These are phyloP conservation scores for Sporisorium reilianum DNA, from an alignment of 1,284 basidiomycete species.

Conservation along the genomic window DNA sequence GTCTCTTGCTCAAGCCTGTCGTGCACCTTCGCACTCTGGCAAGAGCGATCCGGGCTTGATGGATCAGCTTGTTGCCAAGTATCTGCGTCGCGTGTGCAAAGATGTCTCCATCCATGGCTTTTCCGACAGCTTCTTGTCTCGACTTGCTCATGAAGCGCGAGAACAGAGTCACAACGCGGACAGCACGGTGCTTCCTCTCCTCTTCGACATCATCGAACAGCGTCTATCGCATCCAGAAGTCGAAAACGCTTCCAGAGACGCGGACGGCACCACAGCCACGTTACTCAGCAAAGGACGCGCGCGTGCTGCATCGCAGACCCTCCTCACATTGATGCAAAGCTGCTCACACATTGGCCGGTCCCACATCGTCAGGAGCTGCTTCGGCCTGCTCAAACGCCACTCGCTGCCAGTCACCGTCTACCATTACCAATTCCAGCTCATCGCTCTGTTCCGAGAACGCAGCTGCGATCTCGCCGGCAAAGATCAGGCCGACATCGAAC, in stretches of 20 bases:
- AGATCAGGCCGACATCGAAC: conserved; percentile 1
- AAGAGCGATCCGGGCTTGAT: neutral
- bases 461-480: neutral
- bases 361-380: conserved; percentile 21
- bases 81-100: neutral
- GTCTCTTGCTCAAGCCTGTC: neutral
- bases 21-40: neutral
- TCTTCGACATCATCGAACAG: conserved; percentile 4
- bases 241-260: too few species aligned
- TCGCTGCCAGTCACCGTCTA: conserved; percentile 5
- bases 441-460: conserved; percentile 23
- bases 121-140: conserved; percentile 4
- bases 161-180: neutral
- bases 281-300: too few species aligned
- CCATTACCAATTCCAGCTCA: conserved; percentile 37
- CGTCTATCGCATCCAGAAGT: neutral
- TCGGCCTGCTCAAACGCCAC: conserved; percentile 9
- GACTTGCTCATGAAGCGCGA: neutral
- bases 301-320: neutral
- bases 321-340: conserved; percentile 24
- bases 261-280: too few species aligned
- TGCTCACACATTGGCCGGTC: conserved; percentile 5
- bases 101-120: neutral
- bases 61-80: conserved; percentile 8
- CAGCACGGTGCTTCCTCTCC: neutral